These are phyloP conservation scores for Herpetospermum pedunculosum DNA, from an alignment of 306 rosid species.

Conservation along the genomic window DNA sequence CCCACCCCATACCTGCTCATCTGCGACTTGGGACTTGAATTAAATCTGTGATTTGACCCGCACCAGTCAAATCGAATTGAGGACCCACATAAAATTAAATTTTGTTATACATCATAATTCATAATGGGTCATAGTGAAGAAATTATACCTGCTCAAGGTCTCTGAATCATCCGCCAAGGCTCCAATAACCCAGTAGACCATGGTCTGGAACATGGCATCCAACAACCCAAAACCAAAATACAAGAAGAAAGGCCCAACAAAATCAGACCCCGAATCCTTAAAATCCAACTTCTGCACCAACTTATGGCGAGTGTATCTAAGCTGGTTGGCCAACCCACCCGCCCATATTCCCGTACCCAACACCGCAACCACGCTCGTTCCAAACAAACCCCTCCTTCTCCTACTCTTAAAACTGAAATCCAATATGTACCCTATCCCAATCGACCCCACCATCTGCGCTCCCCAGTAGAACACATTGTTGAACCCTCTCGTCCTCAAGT, in stretches of 20 bases:
- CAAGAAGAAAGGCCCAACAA: slow-evolving; percentile 71
- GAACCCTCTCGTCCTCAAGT: slow-evolving; percentile 80
- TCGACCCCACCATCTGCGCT: slow-evolving; percentile 81
- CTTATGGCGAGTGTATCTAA: slow-evolving; percentile 13
- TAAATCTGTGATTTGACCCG: too few species aligned
- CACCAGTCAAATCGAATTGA: too few species aligned
- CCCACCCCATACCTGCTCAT: too few species aligned
- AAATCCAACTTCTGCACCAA: slow-evolving; percentile 40
- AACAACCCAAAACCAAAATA: slow-evolving; percentile 71
- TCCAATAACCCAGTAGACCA: slow-evolving; percentile 88
- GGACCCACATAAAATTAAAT: too few species aligned
- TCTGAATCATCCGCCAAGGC: slow-evolving; percentile 77
- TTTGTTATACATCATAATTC: too few species aligned
- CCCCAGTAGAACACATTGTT: slow-evolving; percentile 90
- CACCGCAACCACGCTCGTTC: slow-evolving; percentile 41
- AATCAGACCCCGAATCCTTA: slow-evolving; percentile 38
- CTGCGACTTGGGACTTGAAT: too few species aligned
- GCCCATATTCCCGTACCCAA: slow-evolving; percentile 60
- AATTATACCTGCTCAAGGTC: slow-evolving; percentile 91
- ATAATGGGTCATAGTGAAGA: too few species aligned
- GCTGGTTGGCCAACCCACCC: slow-evolving; percentile 78
- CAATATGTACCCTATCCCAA: slow-evolving; percentile 66
- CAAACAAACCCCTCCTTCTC: slow-evolving; percentile 57
- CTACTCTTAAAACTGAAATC: slow-evolving; percentile 78
- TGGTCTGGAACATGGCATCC: slow-evolving; percentile 85